Base-by-base conservation (phyloP, 225 moss, liverwort and hornwort genomes). In the Physcomitrellopsis africana region DNA sequence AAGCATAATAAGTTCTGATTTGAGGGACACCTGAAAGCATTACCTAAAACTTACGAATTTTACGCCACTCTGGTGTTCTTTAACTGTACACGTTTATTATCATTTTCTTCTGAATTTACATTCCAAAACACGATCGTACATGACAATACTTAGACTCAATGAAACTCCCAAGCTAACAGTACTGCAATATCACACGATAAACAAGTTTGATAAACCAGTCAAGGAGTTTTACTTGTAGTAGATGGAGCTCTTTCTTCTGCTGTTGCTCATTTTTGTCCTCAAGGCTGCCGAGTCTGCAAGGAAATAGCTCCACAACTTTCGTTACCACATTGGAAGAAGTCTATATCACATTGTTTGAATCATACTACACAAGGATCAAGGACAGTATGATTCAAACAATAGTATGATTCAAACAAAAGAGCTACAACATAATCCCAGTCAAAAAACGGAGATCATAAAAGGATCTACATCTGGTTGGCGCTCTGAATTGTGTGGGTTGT, bases 251-350 rank as follows among this genome's bases (percentile, higher is more conserved):
- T 9, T 76, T 78, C 60, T 60, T 72, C 52, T 75, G 66, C 54
- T 81, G 73, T 67, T 79, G 73, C 69, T 81, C 79, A 63, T 67
- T 81, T 44, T 44, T 51, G 41, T 81, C 76, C 63, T 81, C 77
- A 66, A 85, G 78, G 63, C 49, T 68, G 76, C 73, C 73, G 42
- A 81, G 23, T 70, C 88, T 87, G 80, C 74, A 79, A 79, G 32
- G 75, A 78, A 41, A 37, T n/a, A 42, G 19, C 11, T 52, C 75
- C 80, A 74, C n/a, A 32, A 60, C 18, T 48, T 10, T 15, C n/a
- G 75, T n/a, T 12, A 78, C 45, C 65, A 71, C 67, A 56, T 68
- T 3, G 19, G 70, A 49, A 65, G 47, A 22, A 63, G n/a, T 19
- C 44, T 27, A 32, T 15, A 26, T 24, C 42, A 22, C 16, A 55